Conservation (phyloP, 257 asterid genomes). For the Solanum medicagineum region DNA sequence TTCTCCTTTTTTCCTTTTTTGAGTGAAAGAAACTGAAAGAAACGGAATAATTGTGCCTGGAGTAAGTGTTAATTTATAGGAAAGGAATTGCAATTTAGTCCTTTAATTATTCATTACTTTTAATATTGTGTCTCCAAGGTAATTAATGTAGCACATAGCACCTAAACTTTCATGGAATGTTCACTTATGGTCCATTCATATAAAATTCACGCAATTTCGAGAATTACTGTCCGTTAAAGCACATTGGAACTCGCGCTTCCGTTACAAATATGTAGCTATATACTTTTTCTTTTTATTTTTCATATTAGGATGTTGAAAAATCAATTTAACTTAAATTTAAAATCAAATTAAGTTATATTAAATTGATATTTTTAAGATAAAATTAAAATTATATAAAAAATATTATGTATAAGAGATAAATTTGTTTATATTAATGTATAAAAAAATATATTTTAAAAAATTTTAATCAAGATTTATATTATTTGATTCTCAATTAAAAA, state of each 20-base stretch:
- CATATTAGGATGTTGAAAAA: no score
- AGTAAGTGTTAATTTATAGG: neutral
- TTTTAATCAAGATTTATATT: no score
- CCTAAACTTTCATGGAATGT: neutral
- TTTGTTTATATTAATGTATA: no score
- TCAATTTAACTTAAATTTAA: no score
- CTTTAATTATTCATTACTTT: neutral
- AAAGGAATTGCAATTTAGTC: neutral
- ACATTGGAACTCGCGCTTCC: neutral
- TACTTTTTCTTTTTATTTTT: no score
- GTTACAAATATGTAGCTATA: neutral
- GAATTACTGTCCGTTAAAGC: neutral
- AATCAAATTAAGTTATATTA: no score
- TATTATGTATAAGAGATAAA: no score
- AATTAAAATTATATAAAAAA: no score
- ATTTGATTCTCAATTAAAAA: no score
- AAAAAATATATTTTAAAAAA: no score
- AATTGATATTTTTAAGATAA: no score
- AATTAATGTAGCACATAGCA: neutral
- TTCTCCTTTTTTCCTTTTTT: neutral
- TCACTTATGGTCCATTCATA: neutral
- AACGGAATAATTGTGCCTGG: neutral
- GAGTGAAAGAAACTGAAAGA: neutral
- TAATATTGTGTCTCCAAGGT: neutral
- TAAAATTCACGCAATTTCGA: neutral